Evolutionary conservation across 1,284 basidiomycete species (phyloP).

Genomic region (Agroathelia rolfsii): DNA sequence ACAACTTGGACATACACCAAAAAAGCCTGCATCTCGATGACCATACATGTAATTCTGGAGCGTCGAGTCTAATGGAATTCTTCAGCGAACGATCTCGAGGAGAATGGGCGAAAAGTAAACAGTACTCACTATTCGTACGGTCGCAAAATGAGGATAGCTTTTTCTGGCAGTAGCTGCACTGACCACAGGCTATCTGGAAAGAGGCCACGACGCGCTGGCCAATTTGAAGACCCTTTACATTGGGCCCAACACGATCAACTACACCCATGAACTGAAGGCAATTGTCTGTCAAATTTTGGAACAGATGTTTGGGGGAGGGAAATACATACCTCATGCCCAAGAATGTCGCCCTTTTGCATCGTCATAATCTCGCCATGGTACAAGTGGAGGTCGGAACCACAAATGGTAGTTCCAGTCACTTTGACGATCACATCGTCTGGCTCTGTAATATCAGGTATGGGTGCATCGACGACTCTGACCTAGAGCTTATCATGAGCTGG

Average conservation of each 20-base stretch:
- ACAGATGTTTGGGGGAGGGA: conserved; percentile 2
- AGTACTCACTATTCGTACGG: conserved; percentile 51
- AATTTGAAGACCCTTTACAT: conserved; percentile 44
- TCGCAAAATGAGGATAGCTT: conserved; percentile 69
- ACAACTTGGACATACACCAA: too few relatives aligned
- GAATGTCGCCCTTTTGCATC: conserved; percentile 63
- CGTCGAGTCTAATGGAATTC: conserved; percentile 11
- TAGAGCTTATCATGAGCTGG: too few relatives aligned
- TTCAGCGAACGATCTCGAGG: neutral
- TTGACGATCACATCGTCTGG: conserved; percentile 57
- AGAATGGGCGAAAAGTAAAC: too few relatives aligned
- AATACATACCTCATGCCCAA: conserved; percentile 55
- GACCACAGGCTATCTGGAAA: conserved; percentile 74
- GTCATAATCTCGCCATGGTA: conserved; percentile 57
- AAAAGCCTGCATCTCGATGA: conserved; percentile 60
- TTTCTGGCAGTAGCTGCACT: conserved; percentile 65
- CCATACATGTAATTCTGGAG: conserved; percentile 63
- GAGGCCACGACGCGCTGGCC: conserved; percentile 68
- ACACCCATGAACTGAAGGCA: conserved; percentile 52
- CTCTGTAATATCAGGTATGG: conserved; percentile 60
- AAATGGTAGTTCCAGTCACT: conserved; percentile 65
- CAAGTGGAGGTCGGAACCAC: conserved; percentile 61
- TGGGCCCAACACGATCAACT: conserved; percentile 55
- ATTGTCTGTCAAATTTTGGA: conserved; percentile 1
- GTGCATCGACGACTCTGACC: conserved; percentile 46